A percentile compares a stretch with the other conserved stretches of the same genome.
Evolutionary conservation across 495 filamentous ascomycete genomes (phyloP).

Genomic region (Aspergillus carlsbadensis): DNA sequence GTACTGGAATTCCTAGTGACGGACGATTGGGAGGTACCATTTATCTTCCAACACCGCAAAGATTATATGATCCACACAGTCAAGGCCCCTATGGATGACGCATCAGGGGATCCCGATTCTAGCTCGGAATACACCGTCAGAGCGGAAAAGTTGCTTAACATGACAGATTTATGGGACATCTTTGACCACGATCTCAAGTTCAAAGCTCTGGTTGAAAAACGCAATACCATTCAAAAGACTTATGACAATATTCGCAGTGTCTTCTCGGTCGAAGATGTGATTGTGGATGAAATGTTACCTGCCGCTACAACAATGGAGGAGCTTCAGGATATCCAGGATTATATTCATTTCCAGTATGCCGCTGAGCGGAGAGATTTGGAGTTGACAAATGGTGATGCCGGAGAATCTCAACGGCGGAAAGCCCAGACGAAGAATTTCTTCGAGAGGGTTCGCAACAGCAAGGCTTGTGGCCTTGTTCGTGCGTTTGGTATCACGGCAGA

Average conservation of each 20-base stretch:
- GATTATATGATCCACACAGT: conserved; percentile 95
- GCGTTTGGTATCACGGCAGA: conserved; percentile 90
- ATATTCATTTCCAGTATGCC: conserved; percentile 92
- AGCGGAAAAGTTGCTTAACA: conserved; percentile 85
- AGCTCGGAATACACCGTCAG: conserved; percentile 69
- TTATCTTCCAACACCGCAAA: conserved; percentile 96
- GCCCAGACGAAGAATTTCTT: conserved; percentile 71
- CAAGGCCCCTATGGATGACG: conserved; percentile 58
- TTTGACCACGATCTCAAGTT: conserved; percentile 94
- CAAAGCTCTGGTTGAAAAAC: conserved; percentile 84
- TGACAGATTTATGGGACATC: conserved; percentile 92
- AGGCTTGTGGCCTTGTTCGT: conserved; percentile 77
- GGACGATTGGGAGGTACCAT: conserved; percentile 91
- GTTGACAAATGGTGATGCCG: conserved; percentile 51
- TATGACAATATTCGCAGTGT: conserved; percentile 67
- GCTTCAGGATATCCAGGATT: conserved; percentile 93
- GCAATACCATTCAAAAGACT: conserved; percentile 73
- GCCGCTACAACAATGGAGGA: conserved; percentile 83
- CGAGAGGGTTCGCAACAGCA: conserved; percentile 77
- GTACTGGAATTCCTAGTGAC: conserved; percentile 93
- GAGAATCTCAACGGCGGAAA: conserved; percentile 69
- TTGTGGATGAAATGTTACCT: conserved; percentile 77
- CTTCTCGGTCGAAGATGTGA: conserved; percentile 46
- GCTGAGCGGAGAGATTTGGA: conserved; percentile 74
- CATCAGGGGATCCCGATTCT: conserved; percentile 54